Conservation (phyloP, 352 stramenopile species). For the Pythium rhizo-oryzae region DNA sequence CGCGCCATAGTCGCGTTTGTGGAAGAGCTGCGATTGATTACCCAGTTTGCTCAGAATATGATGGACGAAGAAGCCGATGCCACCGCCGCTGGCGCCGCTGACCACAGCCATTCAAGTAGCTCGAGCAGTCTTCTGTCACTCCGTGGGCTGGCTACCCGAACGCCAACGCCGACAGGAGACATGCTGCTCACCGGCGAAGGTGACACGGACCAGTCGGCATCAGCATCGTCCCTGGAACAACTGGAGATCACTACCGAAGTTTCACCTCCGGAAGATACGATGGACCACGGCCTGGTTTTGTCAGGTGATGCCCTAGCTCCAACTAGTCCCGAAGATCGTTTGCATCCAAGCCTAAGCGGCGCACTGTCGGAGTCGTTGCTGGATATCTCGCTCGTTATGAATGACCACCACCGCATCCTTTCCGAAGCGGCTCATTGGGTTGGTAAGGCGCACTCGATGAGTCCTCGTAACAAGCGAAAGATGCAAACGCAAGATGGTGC, state of each 20-base stretch:
- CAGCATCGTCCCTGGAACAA: neutral
- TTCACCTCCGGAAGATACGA: constrained; percentile 14
- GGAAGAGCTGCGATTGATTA: constrained; percentile 58
- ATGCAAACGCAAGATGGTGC: neutral
- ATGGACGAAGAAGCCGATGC: constrained; percentile 50
- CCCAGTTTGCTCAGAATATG: constrained; percentile 63
- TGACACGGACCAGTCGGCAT: neutral
- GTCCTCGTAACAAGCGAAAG: constrained; percentile 19
- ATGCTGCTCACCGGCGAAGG: neutral
- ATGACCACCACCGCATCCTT: constrained; percentile 66
- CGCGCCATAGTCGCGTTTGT: constrained; percentile 49
- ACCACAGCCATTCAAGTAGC: constrained; percentile 50
- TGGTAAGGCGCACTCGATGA: constrained; percentile 32
- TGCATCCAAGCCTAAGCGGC: neutral
- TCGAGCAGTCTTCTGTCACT: constrained; percentile 40
- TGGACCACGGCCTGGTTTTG: constrained; percentile 9
- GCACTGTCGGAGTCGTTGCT: constrained; percentile 58
- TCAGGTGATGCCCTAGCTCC: constrained; percentile 21
- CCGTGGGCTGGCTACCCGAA: constrained; percentile 31
- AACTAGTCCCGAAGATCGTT: neutral
- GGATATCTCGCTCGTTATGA: constrained; percentile 81
- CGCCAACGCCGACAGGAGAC: constrained; percentile 27
- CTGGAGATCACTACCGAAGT: neutral
- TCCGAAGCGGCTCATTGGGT: constrained; percentile 55
- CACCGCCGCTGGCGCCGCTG: neutral